A percentile compares a stretch with the other conserved stretches of the same genome.
Evolutionary conservation across 768 basidiomycete genomes (phyloP).

Genomic region (Solioccasus polychromus): DNA sequence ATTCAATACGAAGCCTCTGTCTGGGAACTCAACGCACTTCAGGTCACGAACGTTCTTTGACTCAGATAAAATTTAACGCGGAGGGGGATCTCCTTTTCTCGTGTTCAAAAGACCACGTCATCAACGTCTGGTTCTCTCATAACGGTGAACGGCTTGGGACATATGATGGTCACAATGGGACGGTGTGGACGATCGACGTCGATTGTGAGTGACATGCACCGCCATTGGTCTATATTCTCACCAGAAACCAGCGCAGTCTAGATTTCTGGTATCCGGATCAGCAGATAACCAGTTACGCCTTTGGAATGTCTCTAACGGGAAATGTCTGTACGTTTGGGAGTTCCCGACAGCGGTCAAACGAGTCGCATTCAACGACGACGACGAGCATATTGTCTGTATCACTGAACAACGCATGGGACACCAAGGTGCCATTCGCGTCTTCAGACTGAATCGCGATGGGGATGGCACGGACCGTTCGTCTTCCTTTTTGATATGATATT

Average conservation of each 20-base stretch:
- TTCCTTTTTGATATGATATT: not conserved
- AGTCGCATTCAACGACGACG: constrained; percentile 87
- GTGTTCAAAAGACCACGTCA: constrained; percentile 90
- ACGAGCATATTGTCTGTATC: constrained; percentile 81
- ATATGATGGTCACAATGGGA: constrained; percentile 93
- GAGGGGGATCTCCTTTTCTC: constrained; percentile 97
- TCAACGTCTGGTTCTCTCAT: constrained; percentile 96
- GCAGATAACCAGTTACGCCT: constrained; percentile 92
- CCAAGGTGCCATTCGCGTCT: constrained; percentile 89
- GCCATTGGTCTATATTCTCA: not conserved
- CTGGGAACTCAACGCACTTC: constrained; percentile 17
- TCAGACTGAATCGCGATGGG: constrained; percentile 77
- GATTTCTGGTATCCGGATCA: constrained; percentile 84
- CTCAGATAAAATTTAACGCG: constrained; percentile 95
- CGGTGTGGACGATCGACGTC: constrained; percentile 94
- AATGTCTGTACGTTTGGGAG: constrained; percentile 94
- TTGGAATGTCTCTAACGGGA: constrained; percentile 87
- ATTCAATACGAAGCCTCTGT: constrained; percentile 1
- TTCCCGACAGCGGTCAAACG: constrained; percentile 98
- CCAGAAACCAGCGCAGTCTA: constrained; percentile 61
- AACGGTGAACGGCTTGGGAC: constrained; percentile 98
- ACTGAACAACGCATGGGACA: constrained; percentile 97
- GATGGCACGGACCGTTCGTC: constrained; percentile 80
- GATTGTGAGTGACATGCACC: constrained; percentile 67
- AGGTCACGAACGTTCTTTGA: constrained; percentile 97